Evolutionary conservation across 1,139 yeast genomes (phyloP), one percentile per base, ranked within the genome.

Genomic region (Saccharomyces hybrid): DNA sequence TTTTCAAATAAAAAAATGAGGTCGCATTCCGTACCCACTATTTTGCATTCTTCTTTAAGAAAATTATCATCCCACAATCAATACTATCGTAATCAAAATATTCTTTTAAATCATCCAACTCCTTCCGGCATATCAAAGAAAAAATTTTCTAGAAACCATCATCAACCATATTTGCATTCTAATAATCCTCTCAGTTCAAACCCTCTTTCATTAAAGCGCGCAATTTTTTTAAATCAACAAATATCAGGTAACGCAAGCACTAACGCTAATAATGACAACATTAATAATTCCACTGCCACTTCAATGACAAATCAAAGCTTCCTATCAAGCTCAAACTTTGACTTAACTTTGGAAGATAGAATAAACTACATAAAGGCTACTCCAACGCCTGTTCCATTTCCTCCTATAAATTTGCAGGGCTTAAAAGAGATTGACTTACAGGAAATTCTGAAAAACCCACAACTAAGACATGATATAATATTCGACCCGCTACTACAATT

Each of bases 401-500:
- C 98, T 1, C 96, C 97, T 0, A 91, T 90, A 55, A 89, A 88
- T 69, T 75, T 88, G 55, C 93, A 86, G 65, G 83, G 90, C 47
- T 77, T 91, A 62, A 82, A 86, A 62, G 97, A 90, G 69, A 88
- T 91, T 57, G 97, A 91, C 66, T 74, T 91, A 53, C 88, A 87
- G 59, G 97, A 90, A 67, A 90, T 93, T 55, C 78, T 91, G 64
- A 88, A 88, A 68, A 91, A 91, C 71, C 97, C 97, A 7, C 97
- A 89, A 70, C 76, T 91, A 56, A 81, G 98, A 59, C 98, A 91
- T 69, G 98, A 91, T 68, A 88, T 91, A 56, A 78, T 89, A 28
- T 91, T 91, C 68, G 97, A 91, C 72, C 96, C 97, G 16, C 89
- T 88, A 67, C 77, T 91, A 57, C 97, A 90, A 74, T 90, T 90